phyloP scores from a whole-genome alignment of 768 basidiomycete species.

The Lentinula lateritia region DNA sequence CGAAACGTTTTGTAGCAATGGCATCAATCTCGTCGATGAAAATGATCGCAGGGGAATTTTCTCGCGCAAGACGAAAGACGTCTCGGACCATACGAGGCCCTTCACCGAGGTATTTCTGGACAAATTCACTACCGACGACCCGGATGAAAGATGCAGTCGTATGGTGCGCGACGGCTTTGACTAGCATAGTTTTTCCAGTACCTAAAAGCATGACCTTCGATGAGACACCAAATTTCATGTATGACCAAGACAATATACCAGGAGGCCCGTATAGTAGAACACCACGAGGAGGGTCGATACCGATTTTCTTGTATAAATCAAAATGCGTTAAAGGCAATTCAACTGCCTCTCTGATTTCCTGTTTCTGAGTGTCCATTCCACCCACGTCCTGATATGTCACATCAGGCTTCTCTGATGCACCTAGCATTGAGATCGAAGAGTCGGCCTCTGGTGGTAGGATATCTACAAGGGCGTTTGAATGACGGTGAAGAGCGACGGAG shows the following conservation, averaged over 20 bases:
- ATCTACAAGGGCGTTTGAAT: conserved; percentile 97
- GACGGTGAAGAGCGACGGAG: conserved; percentile 96
- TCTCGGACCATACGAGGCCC: conserved; percentile 99
- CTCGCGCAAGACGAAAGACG: conserved; percentile 94
- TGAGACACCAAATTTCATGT: neutral
- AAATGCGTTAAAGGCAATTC: conserved; percentile 96
- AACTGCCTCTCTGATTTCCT: conserved; percentile 97
- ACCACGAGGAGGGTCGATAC: conserved; percentile 97
- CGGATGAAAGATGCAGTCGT: conserved; percentile 98
- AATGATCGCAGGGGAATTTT: conserved; percentile 96
- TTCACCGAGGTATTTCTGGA: conserved; percentile 99
- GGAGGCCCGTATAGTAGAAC: conserved; percentile 96
- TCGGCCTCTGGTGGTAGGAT: conserved; percentile 98
- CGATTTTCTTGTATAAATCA: conserved; percentile 98
- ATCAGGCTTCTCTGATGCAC: conserved; percentile 91
- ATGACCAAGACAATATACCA: conserved; percentile 40
- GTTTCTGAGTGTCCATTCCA: conserved; percentile 96
- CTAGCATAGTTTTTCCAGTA: conserved; percentile 98
- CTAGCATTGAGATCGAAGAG: conserved; percentile 93
- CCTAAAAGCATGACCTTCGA: conserved; percentile 39
- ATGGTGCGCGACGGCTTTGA: conserved; percentile 98
- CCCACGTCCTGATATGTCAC: conserved; percentile 93
- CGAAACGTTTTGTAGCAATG: conserved; percentile 99
- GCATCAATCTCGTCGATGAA: conserved; percentile 99
- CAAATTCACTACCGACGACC: conserved; percentile 97